These are phyloP conservation scores for Curvularia sp. DNA, from an alignment of 2,329 filamentous ascomycete genomes.

Conservation along the genomic window DNA sequence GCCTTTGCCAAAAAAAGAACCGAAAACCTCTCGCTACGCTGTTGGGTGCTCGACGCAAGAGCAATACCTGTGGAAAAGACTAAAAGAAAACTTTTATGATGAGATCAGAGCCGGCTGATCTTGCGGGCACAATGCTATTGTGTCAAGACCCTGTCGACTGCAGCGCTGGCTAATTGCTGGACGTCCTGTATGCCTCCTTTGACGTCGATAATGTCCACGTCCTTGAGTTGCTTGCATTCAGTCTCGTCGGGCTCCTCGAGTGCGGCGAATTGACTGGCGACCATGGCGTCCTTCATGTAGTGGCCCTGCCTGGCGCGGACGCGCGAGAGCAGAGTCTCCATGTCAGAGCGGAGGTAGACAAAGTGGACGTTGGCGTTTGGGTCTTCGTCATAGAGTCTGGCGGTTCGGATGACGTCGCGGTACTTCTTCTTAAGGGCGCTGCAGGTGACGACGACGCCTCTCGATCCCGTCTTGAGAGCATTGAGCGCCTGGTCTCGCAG, in stretches of 20 bases:
- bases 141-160: slow-evolving; percentile 47
- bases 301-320: slow-evolving; percentile 80
- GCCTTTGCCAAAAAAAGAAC: slow-evolving; percentile 1
- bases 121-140: slow-evolving; percentile 7
- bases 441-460: slow-evolving; percentile 90
- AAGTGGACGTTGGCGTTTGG: slow-evolving; percentile 73
- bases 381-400: slow-evolving; percentile 57
- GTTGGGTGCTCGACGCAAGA: neutral
- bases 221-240: slow-evolving; percentile 61
- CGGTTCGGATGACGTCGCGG: slow-evolving; percentile 71
- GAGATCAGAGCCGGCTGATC: slow-evolving; percentile 13
- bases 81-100: neutral
- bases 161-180: slow-evolving; percentile 48
- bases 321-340: slow-evolving; percentile 76
- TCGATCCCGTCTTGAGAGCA: slow-evolving; percentile 44
- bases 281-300: slow-evolving; percentile 97
- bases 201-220: slow-evolving; percentile 58
- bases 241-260: slow-evolving; percentile 81
- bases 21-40: neutral
- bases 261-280: slow-evolving; percentile 86
- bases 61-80: neutral
- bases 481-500: slow-evolving; percentile 56
- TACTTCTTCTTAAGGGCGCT: slow-evolving; percentile 97
- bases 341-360: slow-evolving; percentile 83
- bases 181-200: slow-evolving; percentile 53